Base-by-base conservation (phyloP, 73 alveolate genomes). In the Paramecium caudatum region DNA sequence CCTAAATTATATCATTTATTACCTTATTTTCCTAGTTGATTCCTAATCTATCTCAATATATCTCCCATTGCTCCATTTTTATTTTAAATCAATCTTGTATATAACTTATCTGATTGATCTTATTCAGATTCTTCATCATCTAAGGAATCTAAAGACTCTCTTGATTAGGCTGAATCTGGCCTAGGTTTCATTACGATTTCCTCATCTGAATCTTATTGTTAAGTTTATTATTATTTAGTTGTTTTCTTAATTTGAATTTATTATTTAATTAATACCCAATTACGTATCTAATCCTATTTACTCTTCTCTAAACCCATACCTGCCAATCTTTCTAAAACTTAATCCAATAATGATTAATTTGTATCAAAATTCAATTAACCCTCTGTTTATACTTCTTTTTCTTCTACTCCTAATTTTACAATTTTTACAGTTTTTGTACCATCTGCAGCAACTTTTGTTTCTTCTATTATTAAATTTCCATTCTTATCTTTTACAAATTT, bases 121-220 rank as follows among this genome's bases (percentile, higher is more conserved):
- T 83, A 83, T 34, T 83, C 92, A n/a, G 46, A 33, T 48, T 55
- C n/a, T 13, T 83, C 82, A 15, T 83, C 92, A 83, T 83, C 92
- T 27, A 83, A 55, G 1, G 82, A 47, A 25, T 83, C 92, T 23
- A 83, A 55, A 17, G 80, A 68, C 15, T 68, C 4, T 17, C 34
- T 34, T 1, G 84, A 68, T 37, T 33, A 13, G 16, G 84, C 84
- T n/a, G 84, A 68, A 32, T 5, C 25, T 13, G 84, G 84, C 34
- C 84, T 68, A 3, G 50, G 80, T 55, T 10, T 19, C 37, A 68
- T 7, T 7, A n/a, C 23, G 2, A 55, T 25, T 19, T 74, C 88
- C 13, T 74, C 88, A 74, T 19, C 62, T n/a, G 43, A 30, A 4
- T 74, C 88, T 36, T 37, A n/a, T 21, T 74, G 43, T 39, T 74